Evolutionary conservation across 768 basidiomycete species (phyloP), one percentile per base, ranked within the genome.

Genomic region (Tulasnella sp.): DNA sequence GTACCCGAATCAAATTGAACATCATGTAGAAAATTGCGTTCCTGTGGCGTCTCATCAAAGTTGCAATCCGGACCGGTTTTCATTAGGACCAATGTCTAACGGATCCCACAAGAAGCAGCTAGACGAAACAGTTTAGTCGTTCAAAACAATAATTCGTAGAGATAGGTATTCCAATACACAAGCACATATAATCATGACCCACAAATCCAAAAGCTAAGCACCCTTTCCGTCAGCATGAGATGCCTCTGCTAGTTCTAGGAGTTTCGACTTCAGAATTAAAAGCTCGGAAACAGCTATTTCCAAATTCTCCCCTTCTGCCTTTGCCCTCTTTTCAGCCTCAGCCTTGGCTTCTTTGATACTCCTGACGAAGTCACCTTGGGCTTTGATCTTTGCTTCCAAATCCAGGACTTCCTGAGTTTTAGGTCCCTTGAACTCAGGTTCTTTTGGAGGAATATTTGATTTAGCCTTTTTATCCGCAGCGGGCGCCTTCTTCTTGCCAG

Each of bases 341-440:
- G 66, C 74, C 65, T 87, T 58, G 4, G 51, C 57, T 42, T 60
- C 62, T 61, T 67, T 93, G 60, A 96, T 62, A 45, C 69, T 64
- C 31, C 86, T 74, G 13, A 96, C 84, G 15, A 72, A 60, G 41
- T 77, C 73, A 0, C 86, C 90, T 63, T 95, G 89, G 45, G 74
- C 75, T 33, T 77, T 69, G 33, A 95, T 71, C 70, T 80, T 79
- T 37, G 70, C 74, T 65, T 90, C 90, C 53, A 87, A 67, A 3
- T 75, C 79, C 24, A 79, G 64, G 29, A 77, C 76, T 64, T 88
- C 85, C 0, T 78, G 72, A 2, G 83, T 77, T 64, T 83, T 88
- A 0, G 78, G 81, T 4, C 71, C 74, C 50, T 69, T 15, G 45
- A 55, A 56, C 56, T 69, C 63, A 4, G 69, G 67, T 3, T 69